Evolutionary conservation across 164 flowering plant species (phyloP).

Genomic region (Dillenia suffruticosa): DNA sequence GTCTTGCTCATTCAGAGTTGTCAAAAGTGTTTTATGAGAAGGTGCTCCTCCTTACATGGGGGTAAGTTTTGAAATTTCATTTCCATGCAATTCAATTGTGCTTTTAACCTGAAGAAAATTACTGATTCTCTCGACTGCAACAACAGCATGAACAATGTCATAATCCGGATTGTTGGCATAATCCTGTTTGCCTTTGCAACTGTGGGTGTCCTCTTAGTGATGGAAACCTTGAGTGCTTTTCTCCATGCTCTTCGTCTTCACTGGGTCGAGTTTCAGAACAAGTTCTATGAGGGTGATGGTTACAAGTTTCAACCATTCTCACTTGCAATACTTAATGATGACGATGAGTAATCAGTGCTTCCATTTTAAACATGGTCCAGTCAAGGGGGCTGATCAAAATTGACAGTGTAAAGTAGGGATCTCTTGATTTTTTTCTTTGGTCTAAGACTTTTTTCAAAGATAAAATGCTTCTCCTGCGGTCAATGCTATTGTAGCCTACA

Average conservation of each 20-base stretch:
- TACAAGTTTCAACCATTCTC: conserved; percentile 86
- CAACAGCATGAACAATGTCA: conserved; percentile 75
- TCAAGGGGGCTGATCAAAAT: conserved; percentile 1
- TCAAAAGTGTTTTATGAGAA: conserved; percentile 93
- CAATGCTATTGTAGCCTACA: too few relatives aligned
- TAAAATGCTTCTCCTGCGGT: too few relatives aligned
- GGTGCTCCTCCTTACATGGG: conserved; percentile 86
- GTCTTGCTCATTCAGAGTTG: conserved; percentile 95
- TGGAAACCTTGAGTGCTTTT: conserved; percentile 98
- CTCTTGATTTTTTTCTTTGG: conserved; percentile 21
- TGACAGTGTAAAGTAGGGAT: conserved; percentile 11
- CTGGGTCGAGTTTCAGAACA: conserved; percentile 98
- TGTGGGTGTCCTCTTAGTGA: conserved; percentile 88
- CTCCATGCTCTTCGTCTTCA: conserved; percentile 95
- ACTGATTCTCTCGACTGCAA: not conserved
- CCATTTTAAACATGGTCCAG: not conserved
- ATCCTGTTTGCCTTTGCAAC: conserved; percentile 81
- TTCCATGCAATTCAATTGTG: not conserved
- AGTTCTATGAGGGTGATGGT: conserved; percentile 98
- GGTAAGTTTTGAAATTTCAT: conserved; percentile 46
- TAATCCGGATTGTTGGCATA: conserved; percentile 71
- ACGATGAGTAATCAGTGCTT: conserved; percentile 49
- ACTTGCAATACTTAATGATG: conserved; percentile 44
- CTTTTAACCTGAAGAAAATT: not conserved
- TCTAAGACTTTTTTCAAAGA: too few relatives aligned